Evolutionary conservation across 805 yeast species (phyloP).

Genomic region (Suhomyces pyralidae): DNA sequence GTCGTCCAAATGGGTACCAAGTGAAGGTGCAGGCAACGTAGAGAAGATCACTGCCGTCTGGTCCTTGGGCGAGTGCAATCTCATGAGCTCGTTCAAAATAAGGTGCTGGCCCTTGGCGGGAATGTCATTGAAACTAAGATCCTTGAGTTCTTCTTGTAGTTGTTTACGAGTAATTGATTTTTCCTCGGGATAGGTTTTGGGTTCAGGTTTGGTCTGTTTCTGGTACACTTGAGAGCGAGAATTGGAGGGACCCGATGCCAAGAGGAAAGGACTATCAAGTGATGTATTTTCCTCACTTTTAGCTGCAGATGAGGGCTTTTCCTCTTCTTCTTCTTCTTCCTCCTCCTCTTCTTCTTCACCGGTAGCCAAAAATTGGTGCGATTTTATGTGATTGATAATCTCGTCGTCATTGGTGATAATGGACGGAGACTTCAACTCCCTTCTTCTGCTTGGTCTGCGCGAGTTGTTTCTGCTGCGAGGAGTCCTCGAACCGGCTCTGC

Average conservation of each 20-base stretch:
- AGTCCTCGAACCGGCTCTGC: not conserved
- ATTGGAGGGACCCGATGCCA: conserved; percentile 5
- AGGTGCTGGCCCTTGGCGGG: conserved; percentile 91
- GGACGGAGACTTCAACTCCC: conserved; percentile 26
- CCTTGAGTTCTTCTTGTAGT: conserved; percentile 35
- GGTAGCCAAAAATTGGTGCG: conserved; percentile 31
- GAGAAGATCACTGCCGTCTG: conserved; percentile 75
- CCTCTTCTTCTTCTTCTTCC: not conserved
- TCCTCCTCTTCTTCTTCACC: conserved; percentile 12
- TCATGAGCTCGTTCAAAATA: conserved; percentile 84
- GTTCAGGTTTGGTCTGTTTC: conserved; percentile 3
- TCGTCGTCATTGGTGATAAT: conserved; percentile 36
- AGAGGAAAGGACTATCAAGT: not conserved
- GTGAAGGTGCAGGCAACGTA: conserved; percentile 83
- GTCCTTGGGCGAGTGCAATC: conserved; percentile 47
- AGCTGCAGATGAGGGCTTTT: no score
- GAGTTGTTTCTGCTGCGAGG: not conserved
- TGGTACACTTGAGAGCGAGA: conserved; percentile 10
- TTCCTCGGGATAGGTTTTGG: conserved; percentile 6
- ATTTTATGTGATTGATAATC: conserved; percentile 31
- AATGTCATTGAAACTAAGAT: conserved; percentile 70
- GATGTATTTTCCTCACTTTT: not conserved
- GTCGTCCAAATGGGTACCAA: conserved; percentile 74
- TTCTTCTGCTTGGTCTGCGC: not conserved
- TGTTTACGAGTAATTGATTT: conserved; percentile 29